Evolutionary conservation across 2,329 filamentous ascomycete species (phyloP).

Genomic region (Phialocephala subalpina): DNA sequence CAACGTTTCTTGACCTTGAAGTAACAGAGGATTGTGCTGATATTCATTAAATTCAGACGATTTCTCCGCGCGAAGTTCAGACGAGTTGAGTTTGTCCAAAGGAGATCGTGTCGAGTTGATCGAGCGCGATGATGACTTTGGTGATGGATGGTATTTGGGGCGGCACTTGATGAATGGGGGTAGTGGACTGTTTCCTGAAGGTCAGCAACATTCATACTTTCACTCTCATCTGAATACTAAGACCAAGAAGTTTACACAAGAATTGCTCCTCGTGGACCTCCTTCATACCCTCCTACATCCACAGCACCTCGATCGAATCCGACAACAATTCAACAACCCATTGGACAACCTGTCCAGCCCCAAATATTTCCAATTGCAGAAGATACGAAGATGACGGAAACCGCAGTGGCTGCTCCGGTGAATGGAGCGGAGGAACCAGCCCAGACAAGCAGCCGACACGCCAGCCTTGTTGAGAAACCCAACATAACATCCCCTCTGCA

Average conservation of each 20-base stretch:
- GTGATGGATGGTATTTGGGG: constrained; percentile 85
- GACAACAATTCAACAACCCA: not conserved
- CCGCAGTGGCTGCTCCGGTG: constrained; percentile 26
- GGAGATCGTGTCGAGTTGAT: constrained; percentile 85
- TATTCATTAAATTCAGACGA: constrained; percentile 68
- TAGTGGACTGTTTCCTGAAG: constrained; percentile 84
- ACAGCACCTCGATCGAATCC: constrained; percentile 28
- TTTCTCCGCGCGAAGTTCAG: constrained; percentile 88
- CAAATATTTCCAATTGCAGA: constrained; percentile 20
- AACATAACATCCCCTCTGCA: constrained; percentile 52
- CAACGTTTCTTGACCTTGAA: constrained; percentile 24
- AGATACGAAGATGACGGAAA: constrained; percentile 22
- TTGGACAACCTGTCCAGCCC: constrained; percentile 15
- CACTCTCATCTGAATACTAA: constrained; percentile 25
- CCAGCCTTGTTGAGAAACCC: constrained; percentile 33
- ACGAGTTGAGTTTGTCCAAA: constrained; percentile 89
- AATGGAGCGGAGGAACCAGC: constrained; percentile 32
- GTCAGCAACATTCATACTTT: constrained; percentile 51
- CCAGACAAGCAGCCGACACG: constrained; percentile 44
- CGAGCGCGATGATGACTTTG: constrained; percentile 88
- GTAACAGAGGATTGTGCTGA: constrained; percentile 26
- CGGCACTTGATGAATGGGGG: constrained; percentile 76
- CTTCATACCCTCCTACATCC: constrained; percentile 39
- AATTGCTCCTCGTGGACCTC: constrained; percentile 43
- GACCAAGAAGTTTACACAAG: constrained; percentile 44